These are phyloP conservation scores for Eragrostis tef DNA, from an alignment of 202 grass and related monocot species.

Conservation along the genomic window DNA sequence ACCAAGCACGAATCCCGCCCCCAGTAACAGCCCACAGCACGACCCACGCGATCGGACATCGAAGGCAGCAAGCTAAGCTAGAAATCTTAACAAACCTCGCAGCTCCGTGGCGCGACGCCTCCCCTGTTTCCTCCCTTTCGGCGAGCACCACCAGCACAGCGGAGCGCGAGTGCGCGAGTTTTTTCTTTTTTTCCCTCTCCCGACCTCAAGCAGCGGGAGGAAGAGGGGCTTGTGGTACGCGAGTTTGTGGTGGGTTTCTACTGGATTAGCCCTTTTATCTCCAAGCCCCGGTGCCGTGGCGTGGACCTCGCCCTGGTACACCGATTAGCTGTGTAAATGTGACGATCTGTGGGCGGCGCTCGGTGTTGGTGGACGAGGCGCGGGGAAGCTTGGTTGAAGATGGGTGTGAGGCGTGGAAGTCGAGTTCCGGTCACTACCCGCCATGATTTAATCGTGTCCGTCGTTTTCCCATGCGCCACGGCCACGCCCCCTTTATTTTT, in stretches of 20 bases:
- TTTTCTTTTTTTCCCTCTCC: not conserved
- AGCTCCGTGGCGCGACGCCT: conserved; percentile 21
- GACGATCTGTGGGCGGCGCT: not conserved
- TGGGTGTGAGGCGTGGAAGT: not conserved
- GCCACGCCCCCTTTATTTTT: too few relatives aligned
- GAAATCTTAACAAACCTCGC: conserved; percentile 24
- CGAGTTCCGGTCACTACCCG: conserved; percentile 11
- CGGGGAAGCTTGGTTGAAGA: not conserved
- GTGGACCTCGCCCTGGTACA: not conserved
- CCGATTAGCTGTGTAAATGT: not conserved
- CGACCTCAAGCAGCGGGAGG: not conserved
- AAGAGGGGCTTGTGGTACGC: not conserved
- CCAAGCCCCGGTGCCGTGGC: not conserved
- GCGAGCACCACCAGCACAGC: conserved; percentile 3
- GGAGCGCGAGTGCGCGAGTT: not conserved
- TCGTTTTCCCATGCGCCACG: conserved; percentile 37
- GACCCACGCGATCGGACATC: not conserved
- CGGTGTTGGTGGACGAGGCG: conserved; percentile 2
- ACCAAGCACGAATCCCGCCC: conserved; percentile 21
- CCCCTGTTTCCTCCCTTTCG: conserved; percentile 7
- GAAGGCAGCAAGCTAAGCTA: not conserved
- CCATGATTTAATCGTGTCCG: conserved; percentile 47
- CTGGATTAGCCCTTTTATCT: conserved; percentile 48
- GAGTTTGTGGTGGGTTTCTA: conserved; percentile 29
- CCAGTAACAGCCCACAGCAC: not conserved